Evolutionary conservation across 371 early-diverging fungal species (phyloP).

Genomic region (Syncephalis plumigaleata): DNA sequence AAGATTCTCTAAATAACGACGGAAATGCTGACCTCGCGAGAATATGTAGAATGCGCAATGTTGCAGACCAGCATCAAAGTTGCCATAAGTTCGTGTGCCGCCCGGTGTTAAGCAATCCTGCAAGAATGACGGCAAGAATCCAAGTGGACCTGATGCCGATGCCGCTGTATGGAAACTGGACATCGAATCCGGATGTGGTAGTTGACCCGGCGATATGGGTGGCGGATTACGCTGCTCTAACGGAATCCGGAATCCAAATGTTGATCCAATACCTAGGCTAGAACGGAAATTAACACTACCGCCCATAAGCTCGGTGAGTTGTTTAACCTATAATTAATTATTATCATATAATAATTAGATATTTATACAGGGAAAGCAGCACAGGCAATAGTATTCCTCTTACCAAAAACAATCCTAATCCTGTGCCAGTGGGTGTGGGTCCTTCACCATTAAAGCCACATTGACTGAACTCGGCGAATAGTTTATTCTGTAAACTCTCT

Average conservation of each 20-base stretch:
- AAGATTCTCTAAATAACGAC: too few relatives aligned
- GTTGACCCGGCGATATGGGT: slow-evolving; percentile 9
- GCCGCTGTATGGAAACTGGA: slow-evolving; percentile 10
- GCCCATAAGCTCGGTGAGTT: slow-evolving; percentile 16
- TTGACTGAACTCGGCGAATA: slow-evolving; percentile 29
- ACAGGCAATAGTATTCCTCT: not conserved
- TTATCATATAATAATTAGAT: slow-evolving; percentile 8
- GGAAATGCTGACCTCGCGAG: too few relatives aligned
- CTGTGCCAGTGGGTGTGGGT: slow-evolving; percentile 25
- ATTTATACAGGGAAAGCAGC: too few relatives aligned
- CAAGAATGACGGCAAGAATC: too few relatives aligned
- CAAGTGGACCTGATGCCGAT: slow-evolving; percentile 9
- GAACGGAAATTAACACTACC: slow-evolving; percentile 15
- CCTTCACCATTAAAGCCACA: too few relatives aligned
- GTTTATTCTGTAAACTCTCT: slow-evolving; percentile 17
- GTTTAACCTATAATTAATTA: slow-evolving; percentile 5
- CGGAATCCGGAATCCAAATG: slow-evolving; percentile 12
- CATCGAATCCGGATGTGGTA: slow-evolving; percentile 8
- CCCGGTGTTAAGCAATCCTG: too few relatives aligned
- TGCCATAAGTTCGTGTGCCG: too few relatives aligned
- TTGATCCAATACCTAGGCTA: slow-evolving; percentile 10
- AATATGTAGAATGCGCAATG: too few relatives aligned
- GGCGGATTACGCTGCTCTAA: slow-evolving; percentile 11
- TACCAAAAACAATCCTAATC: slow-evolving; percentile 12
- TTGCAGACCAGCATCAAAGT: too few relatives aligned